Percentiles rank a stretch among this genome's conserved stretches.
Conservation (phyloP, 441 rosid genomes). For the Jatropha multifida region DNA sequence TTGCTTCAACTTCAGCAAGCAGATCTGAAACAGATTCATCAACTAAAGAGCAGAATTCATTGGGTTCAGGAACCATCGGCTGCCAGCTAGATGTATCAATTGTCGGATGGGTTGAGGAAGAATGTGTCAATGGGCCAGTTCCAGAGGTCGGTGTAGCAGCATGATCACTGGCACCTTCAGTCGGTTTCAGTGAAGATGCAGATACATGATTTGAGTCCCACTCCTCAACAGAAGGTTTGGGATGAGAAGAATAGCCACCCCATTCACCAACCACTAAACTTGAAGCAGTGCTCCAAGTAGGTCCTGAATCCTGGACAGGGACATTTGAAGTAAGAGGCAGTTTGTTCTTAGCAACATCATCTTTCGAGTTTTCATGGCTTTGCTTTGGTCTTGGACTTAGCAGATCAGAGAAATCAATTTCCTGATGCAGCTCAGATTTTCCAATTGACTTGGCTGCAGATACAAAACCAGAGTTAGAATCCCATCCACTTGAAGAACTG, state of each 20-base stretch:
- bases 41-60: conserved; percentile 57
- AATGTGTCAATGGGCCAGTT: conserved; percentile 46
- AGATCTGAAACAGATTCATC: conserved; percentile 99
- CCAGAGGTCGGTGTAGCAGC: conserved; percentile 61
- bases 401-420: conserved; percentile 53
- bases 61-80: conserved; percentile 56
- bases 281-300: conserved; percentile 74
- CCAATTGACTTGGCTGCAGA: conserved; percentile 42
- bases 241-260: conserved; percentile 47
- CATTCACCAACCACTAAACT: conserved; percentile 58
- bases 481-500: conserved; percentile 50
- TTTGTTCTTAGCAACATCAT: conserved; percentile 46
- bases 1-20: conserved; percentile 97
- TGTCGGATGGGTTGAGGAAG: conserved; percentile 41
- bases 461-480: conserved; percentile 39
- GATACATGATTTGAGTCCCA: conserved; percentile 55
- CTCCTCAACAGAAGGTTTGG: conserved; percentile 41
- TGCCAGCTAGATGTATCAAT: conserved; percentile 62
- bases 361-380: conserved; percentile 41
- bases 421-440: conserved; percentile 41
- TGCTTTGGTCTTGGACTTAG: conserved; percentile 47
- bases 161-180: conserved; percentile 43
- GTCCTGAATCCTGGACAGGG: conserved; percentile 57
- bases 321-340: conserved; percentile 50
- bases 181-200: conserved; percentile 50